These are phyloP conservation scores for Peronospora farinosa DNA, from an alignment of 352 stramenopile species.

Conservation along the genomic window DNA sequence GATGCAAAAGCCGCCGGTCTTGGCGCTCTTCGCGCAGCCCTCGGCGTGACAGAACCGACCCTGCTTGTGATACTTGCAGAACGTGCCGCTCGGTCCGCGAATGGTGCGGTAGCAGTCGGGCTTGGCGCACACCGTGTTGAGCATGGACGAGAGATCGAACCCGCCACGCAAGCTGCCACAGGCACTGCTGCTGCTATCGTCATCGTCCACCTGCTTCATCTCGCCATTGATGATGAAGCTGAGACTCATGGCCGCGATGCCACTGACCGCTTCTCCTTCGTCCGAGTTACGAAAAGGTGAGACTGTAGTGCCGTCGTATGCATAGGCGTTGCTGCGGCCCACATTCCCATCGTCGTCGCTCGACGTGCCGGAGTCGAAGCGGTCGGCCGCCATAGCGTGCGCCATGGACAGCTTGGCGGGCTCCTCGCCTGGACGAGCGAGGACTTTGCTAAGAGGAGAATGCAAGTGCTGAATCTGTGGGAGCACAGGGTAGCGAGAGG, in stretches of 20 bases:
- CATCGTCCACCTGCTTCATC: conserved; percentile 31
- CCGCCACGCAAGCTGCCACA: conserved; percentile 26
- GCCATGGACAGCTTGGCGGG: conserved; percentile 16
- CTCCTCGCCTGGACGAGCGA: conserved; percentile 19
- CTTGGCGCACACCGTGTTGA: conserved; percentile 79
- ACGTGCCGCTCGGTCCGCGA: conserved; percentile 51
- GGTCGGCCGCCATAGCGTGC: conserved; percentile 26
- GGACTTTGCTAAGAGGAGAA: conserved; percentile 23
- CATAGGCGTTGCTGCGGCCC: conserved; percentile 20
- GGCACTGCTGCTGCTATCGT: conserved; percentile 31
- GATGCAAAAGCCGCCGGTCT: conserved; percentile 73
- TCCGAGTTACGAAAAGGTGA: no score
- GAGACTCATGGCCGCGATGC: conserved; percentile 74
- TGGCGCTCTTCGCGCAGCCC: conserved; percentile 65
- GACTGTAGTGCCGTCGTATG: not conserved
- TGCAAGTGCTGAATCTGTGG: conserved; percentile 27
- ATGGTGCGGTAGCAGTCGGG: conserved; percentile 74
- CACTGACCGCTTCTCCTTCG: conserved; percentile 37
- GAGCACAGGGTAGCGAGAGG: conserved; percentile 12
- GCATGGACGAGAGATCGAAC: conserved; percentile 57
- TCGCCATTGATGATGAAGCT: conserved; percentile 80
- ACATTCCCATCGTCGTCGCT: conserved; percentile 33
- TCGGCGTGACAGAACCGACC: conserved; percentile 72
- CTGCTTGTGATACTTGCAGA: conserved; percentile 84
- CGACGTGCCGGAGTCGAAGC: conserved; percentile 26